phyloP scores from a whole-genome alignment of 139 green algal genomes.

The Desmodesmus armatus region DNA sequence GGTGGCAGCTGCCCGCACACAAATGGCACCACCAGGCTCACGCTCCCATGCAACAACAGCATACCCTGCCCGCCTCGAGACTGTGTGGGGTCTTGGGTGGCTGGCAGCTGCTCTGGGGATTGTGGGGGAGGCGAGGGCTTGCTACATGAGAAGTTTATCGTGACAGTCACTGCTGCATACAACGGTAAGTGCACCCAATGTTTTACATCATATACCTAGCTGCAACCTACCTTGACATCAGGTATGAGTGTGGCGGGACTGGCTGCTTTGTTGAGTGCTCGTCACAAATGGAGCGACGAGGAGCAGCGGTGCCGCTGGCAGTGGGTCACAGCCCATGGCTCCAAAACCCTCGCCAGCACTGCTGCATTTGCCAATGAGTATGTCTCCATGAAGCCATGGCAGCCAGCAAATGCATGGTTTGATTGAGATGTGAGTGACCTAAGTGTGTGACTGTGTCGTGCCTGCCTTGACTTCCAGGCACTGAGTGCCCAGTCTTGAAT shows the following conservation, averaged over 20 bases:
- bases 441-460: not conserved
- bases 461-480: not conserved
- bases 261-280: not conserved
- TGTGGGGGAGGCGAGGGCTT: not conserved
- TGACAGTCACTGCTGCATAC: not conserved
- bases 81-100: not conserved
- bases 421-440: too few species aligned
- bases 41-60: not conserved
- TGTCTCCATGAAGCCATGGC: too few species aligned
- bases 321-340: too few species aligned
- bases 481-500: not conserved
- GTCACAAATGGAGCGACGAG: too few species aligned
- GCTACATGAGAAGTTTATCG: not conserved
- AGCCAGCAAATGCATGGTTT: too few species aligned
- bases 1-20: not conserved
- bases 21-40: not conserved
- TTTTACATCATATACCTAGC: too few species aligned
- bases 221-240: not conserved
- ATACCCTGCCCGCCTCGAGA: not conserved
- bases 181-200: constrained; percentile 7
- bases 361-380: too few species aligned
- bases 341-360: too few species aligned
- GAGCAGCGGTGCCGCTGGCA: too few species aligned
- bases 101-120: not conserved
- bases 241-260: not conserved